These are phyloP conservation scores for Fraxinus quadrangulata DNA, from an alignment of 257 asterid genomes.

Conservation along the genomic window DNA sequence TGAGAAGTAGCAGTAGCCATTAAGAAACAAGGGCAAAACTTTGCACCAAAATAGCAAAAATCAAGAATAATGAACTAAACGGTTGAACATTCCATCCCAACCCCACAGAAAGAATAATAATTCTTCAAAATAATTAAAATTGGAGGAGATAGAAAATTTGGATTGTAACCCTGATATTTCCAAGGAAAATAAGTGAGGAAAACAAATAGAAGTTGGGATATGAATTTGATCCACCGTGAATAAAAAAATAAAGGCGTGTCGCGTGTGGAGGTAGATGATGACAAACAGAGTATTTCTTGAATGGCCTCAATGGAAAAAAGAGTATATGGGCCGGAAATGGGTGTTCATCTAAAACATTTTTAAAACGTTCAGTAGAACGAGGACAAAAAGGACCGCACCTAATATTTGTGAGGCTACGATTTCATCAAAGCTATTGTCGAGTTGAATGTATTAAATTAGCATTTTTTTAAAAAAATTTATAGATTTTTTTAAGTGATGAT, in stretches of 20 bases:
- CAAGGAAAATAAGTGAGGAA: background rate
- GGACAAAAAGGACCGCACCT: background rate
- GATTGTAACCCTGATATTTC: slow-evolving; percentile 16
- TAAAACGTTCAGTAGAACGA: background rate
- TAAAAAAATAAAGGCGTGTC: background rate
- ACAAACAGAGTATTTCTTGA: background rate
- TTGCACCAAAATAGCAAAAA: slow-evolving; percentile 1
- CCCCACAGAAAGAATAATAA: background rate
- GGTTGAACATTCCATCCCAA: background rate
- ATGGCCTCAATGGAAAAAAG: background rate
- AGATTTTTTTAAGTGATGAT: too few relatives aligned
- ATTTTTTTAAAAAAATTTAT: too few relatives aligned
- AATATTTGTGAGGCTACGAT: background rate
- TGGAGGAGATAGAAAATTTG: background rate
- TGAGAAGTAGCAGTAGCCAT: slow-evolving; percentile 55
- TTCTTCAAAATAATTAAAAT: background rate
- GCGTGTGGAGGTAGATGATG: background rate
- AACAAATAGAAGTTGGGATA: background rate
- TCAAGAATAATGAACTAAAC: background rate
- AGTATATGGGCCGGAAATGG: background rate
- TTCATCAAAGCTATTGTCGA: too few relatives aligned
- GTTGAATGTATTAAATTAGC: too few relatives aligned
- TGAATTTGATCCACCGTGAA: background rate
- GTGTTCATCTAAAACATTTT: background rate
- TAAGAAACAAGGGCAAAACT: background rate